These are phyloP conservation scores for Diospyros lotus DNA, from an alignment of 148 eudicot genomes.

Conservation along the genomic window DNA sequence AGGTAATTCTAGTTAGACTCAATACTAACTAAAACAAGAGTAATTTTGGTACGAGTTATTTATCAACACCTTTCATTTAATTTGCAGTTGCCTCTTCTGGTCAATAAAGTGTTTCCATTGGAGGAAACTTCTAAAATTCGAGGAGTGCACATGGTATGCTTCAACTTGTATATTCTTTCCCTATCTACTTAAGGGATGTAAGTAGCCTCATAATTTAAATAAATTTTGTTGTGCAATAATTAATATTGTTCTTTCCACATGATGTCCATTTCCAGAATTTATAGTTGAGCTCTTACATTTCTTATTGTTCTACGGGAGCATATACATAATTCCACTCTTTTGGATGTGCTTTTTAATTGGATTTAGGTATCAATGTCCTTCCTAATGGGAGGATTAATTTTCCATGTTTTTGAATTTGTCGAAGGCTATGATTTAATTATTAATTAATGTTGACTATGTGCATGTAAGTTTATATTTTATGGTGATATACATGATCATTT, in stretches of 20 bases:
- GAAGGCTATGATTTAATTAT: neutral
- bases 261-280: neutral
- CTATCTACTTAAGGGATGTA: neutral
- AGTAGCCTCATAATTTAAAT: neutral
- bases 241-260: neutral
- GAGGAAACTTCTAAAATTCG: conserved; percentile 65
- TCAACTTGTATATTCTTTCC: neutral
- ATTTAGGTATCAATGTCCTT: conserved; percentile 60
- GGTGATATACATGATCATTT: too few relatives aligned
- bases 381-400: neutral
- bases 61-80: conserved; percentile 3
- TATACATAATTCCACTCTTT: conserved; percentile 36
- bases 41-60: too few relatives aligned
- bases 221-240: neutral
- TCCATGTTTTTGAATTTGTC: neutral
- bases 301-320: conserved; percentile 43
- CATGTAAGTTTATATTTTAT: neutral
- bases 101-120: conserved; percentile 45
- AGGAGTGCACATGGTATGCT: conserved; percentile 51
- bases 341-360: conserved; percentile 87
- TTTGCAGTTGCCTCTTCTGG: conserved; percentile 77
- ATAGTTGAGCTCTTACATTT: conserved; percentile 15
- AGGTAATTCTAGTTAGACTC: too few relatives aligned
- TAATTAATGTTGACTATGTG: neutral
- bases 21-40: too few relatives aligned